Evolutionary conservation across 2,329 filamentous ascomycete genomes (phyloP).

Genomic region (Xylariales sp.): DNA sequence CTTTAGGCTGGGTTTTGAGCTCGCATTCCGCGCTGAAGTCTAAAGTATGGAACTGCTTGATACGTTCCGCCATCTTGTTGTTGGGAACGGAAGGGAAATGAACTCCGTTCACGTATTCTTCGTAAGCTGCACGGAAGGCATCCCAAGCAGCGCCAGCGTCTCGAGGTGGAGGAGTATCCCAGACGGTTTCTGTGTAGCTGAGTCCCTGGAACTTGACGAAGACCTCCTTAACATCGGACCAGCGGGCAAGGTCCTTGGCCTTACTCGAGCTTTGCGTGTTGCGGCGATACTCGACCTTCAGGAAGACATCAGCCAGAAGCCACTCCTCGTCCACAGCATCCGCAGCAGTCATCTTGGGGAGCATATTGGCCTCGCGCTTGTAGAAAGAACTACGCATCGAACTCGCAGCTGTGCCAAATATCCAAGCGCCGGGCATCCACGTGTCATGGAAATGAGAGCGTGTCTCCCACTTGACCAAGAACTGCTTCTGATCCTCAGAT

Average conservation of each 20-base stretch:
- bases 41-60: slow-evolving; percentile 60
- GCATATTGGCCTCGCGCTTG: slow-evolving; percentile 59
- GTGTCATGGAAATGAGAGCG: slow-evolving; percentile 75
- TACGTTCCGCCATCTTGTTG: slow-evolving; percentile 58
- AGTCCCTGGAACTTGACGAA: slow-evolving; percentile 91
- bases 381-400: slow-evolving; percentile 71
- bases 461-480: slow-evolving; percentile 82
- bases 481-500: slow-evolving; percentile 79
- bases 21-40: slow-evolving; percentile 65
- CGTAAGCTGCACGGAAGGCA: slow-evolving; percentile 78
- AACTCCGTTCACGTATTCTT: slow-evolving; percentile 76
- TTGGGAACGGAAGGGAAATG: slow-evolving; percentile 59
- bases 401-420: slow-evolving; percentile 63
- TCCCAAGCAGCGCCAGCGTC: slow-evolving; percentile 64
- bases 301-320: slow-evolving; percentile 81
- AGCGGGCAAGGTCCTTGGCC: slow-evolving; percentile 65
- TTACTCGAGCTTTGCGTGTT: slow-evolving; percentile 52
- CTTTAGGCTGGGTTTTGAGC: slow-evolving; percentile 66
- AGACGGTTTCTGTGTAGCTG: slow-evolving; percentile 83
- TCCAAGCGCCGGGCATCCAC: slow-evolving; percentile 90
- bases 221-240: slow-evolving; percentile 67
- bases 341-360: slow-evolving; percentile 64
- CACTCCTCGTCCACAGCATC: slow-evolving; percentile 87
- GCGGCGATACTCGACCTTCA: slow-evolving; percentile 64
- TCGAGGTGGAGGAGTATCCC: slow-evolving; percentile 73